A percentile compares a stretch with the other conserved stretches of the same genome.
phyloP scores from a whole-genome alignment of 75 land plant species.

The Chamaecyparis obtusa region DNA sequence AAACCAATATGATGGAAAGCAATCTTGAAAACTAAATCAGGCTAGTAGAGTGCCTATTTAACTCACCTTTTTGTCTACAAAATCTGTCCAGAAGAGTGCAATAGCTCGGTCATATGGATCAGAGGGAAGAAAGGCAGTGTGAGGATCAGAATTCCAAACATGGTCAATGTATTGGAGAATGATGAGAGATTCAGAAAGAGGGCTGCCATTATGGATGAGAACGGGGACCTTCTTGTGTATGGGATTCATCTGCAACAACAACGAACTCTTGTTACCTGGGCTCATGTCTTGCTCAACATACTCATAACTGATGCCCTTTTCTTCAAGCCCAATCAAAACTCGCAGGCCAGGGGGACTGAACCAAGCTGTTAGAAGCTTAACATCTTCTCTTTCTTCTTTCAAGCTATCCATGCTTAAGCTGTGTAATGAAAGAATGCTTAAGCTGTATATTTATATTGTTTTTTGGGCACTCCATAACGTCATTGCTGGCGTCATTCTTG shows the following conservation, averaged over 20 bases:
- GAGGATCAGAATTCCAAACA: slow-evolving; percentile 16
- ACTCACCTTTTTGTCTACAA: slow-evolving; percentile 37
- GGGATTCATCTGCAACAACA: slow-evolving; percentile 42
- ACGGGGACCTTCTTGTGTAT: slow-evolving; percentile 49
- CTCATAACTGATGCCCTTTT: slow-evolving; percentile 28
- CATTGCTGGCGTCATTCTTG: no score
- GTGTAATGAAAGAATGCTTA: no score
- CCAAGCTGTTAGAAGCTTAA: slow-evolving; percentile 17
- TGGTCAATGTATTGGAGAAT: slow-evolving; percentile 41
- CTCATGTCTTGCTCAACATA: slow-evolving; percentile 24
- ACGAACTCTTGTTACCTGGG: slow-evolving; percentile 25
- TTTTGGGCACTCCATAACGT: no score
- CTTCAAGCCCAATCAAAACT: slow-evolving; percentile 23
- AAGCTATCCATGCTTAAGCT: no score
- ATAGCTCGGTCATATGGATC: slow-evolving; percentile 42
- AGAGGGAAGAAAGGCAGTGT: slow-evolving; percentile 26
- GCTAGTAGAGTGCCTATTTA: no score
- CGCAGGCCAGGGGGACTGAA: slow-evolving; percentile 23
- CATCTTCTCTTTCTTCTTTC: not conserved
- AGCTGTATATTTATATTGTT: no score
- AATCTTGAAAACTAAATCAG: no score
- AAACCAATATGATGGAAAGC: no score
- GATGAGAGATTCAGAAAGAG: slow-evolving; percentile 25
- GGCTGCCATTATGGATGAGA: no score
- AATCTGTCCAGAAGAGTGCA: slow-evolving; percentile 51